Evolutionary conservation across 345 rosid genomes (phyloP).

Genomic region (Eucalyptus tenuipes): DNA sequence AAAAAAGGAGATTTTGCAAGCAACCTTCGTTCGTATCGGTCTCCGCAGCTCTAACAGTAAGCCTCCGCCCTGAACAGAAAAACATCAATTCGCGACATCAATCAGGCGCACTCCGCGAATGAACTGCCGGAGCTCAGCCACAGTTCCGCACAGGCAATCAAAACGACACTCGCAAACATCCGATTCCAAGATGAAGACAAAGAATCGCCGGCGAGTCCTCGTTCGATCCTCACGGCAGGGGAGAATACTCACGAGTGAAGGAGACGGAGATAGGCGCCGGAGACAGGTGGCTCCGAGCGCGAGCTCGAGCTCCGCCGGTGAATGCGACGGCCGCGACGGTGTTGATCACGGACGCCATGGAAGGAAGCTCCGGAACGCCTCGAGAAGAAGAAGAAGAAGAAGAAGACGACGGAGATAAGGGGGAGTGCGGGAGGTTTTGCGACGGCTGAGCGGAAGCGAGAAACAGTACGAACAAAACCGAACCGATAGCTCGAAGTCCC

Average conservation of each 20-base stretch:
- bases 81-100: background rate
- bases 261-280: slow-evolving; percentile 24
- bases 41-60: slow-evolving; percentile 70
- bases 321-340: slow-evolving; percentile 25
- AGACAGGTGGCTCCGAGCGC: slow-evolving; percentile 10
- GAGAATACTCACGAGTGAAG: slow-evolving; percentile 30
- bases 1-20: background rate
- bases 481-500: background rate
- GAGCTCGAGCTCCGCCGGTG: slow-evolving; percentile 7
- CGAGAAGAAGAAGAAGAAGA: background rate
- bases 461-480: too few species aligned
- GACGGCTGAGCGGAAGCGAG: background rate
- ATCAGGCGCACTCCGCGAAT: background rate
- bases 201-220: slow-evolving; percentile 3
- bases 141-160: background rate
- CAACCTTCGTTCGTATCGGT: slow-evolving; percentile 75
- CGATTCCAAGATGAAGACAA: background rate
- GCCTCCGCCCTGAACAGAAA: slow-evolving; percentile 41
- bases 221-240: background rate
- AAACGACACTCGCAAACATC: background rate
- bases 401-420: background rate
- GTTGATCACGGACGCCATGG: slow-evolving; percentile 58
- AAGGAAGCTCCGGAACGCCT: background rate
- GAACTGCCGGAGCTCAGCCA: background rate
- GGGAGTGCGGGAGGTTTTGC: background rate